phyloP scores from a whole-genome alignment of 163 green algal species.

The Prototheca cutis region DNA sequence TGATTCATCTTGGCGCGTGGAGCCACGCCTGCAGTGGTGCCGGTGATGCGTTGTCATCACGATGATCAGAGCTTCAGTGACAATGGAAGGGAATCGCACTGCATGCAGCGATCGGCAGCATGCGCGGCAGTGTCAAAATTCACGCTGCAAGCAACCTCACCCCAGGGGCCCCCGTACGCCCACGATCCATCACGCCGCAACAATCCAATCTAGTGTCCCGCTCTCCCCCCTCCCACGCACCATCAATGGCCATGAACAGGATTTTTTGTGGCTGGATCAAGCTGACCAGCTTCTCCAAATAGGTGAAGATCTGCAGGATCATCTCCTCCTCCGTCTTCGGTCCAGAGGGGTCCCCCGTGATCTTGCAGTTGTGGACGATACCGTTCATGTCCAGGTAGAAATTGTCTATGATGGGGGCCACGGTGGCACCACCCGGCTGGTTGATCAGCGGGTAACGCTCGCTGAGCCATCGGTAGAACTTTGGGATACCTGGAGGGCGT shows the following conservation, averaged over 20 bases:
- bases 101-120: too few relatives aligned
- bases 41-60: too few relatives aligned
- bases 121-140: too few relatives aligned
- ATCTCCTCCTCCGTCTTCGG: slow-evolving; percentile 72
- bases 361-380: slow-evolving; percentile 94
- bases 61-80: too few relatives aligned
- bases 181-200: not conserved
- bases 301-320: slow-evolving; percentile 73
- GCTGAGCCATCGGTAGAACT: slow-evolving; percentile 90
- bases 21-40: slow-evolving; percentile 63
- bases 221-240: too few relatives aligned
- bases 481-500: slow-evolving; percentile 70
- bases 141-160: too few relatives aligned
- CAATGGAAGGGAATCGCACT: too few relatives aligned
- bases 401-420: slow-evolving; percentile 53
- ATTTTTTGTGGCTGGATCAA: slow-evolving; percentile 82
- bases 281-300: slow-evolving; percentile 83
- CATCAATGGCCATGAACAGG: slow-evolving; percentile 94
- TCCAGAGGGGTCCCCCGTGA: slow-evolving; percentile 39
- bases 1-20: slow-evolving; percentile 99
- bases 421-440: slow-evolving; percentile 46
- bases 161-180: too few relatives aligned
- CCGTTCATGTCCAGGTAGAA: slow-evolving; percentile 90
- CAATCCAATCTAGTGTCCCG: too few relatives aligned
- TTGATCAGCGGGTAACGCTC: slow-evolving; percentile 89